These are phyloP conservation scores for Stachybotrys chartarum DNA, from an alignment of 2,329 filamentous ascomycete species.

Conservation along the genomic window DNA sequence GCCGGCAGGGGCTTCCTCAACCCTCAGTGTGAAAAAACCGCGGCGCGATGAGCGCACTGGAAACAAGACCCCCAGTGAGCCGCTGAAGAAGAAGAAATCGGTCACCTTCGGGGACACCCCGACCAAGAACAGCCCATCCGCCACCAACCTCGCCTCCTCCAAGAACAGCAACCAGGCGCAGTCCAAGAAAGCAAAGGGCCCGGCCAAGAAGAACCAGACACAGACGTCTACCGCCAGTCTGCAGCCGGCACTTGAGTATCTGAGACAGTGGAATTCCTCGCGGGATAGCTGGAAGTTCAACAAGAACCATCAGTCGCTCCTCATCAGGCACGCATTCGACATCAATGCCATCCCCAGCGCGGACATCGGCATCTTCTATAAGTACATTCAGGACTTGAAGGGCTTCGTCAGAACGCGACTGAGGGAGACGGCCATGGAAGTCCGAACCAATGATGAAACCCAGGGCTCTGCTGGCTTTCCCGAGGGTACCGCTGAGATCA, in stretches of 20 bases:
- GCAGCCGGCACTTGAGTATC: constrained; percentile 65
- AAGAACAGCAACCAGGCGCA: constrained; percentile 14
- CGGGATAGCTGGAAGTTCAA: constrained; percentile 87
- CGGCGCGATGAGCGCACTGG: constrained; percentile 22
- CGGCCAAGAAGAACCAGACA: constrained; percentile 22
- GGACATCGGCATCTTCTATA: constrained; percentile 62
- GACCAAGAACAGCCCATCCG: constrained; percentile 22
- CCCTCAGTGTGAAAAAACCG: constrained; percentile 24
- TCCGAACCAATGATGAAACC: constrained; percentile 50
- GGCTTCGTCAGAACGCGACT: constrained; percentile 66
- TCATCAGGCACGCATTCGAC: constrained; percentile 78
- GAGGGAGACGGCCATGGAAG: constrained; percentile 55
- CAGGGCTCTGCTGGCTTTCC: constrained; percentile 40
- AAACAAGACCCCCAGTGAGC: constrained; percentile 2
- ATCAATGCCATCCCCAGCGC: constrained; percentile 61
- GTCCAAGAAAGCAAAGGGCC: constrained; percentile 28
- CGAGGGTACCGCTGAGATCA: constrained; percentile 37
- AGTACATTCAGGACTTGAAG: constrained; percentile 74
- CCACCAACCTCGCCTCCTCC: constrained; percentile 12
- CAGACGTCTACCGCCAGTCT: constrained; percentile 36
- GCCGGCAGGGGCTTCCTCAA: constrained; percentile 18
- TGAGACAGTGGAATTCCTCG: constrained; percentile 66
- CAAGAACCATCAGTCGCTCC: constrained; percentile 80
- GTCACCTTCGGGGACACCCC: constrained; percentile 40
- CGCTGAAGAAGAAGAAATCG: constrained; percentile 35